Percentiles rank a stretch among this genome's conserved stretches.
Conservation (phyloP, 192 early-diverging fungal species). For the Jimgerdemannia lactiflua region DNA sequence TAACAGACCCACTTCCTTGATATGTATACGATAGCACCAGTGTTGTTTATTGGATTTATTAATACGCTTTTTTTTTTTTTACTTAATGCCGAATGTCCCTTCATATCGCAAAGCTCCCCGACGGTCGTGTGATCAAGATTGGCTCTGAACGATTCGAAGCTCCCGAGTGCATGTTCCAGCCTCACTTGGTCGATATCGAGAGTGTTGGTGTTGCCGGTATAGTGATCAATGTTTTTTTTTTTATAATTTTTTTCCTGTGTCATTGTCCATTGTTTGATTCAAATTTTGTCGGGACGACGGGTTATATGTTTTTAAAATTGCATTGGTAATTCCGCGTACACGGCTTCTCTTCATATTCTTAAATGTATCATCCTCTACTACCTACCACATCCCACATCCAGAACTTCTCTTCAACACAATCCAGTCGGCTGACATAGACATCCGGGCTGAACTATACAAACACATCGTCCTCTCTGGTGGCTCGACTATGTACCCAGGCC, state of each 20-base stretch:
- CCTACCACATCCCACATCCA: conserved; percentile 17
- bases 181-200: conserved; percentile 95
- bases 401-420: conserved; percentile 94
- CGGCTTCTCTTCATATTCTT: no score
- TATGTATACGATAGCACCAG: conserved; percentile 3
- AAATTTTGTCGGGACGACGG: background rate
- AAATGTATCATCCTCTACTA: background rate
- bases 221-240: background rate
- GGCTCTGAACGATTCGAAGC: conserved; percentile 98
- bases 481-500: conserved; percentile 98
- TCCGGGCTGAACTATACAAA: conserved; percentile 93
- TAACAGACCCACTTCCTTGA: conserved; percentile 21
- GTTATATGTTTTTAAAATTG: no score
- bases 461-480: conserved; percentile 98
- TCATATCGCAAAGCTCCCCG: conserved; percentile 68
- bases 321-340: no score
- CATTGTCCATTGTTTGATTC: background rate
- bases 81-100: conserved; percentile 1
- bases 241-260: background rate
- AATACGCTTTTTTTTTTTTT: background rate
- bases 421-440: conserved; percentile 88
- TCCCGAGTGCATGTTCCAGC: conserved; percentile 98
- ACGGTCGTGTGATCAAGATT: conserved; percentile 97
- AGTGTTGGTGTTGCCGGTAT: conserved; percentile 88
- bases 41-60: background rate